phyloP scores from a whole-genome alignment of 176 grass and related monocot species.

The Aegilops bicornis region DNA sequence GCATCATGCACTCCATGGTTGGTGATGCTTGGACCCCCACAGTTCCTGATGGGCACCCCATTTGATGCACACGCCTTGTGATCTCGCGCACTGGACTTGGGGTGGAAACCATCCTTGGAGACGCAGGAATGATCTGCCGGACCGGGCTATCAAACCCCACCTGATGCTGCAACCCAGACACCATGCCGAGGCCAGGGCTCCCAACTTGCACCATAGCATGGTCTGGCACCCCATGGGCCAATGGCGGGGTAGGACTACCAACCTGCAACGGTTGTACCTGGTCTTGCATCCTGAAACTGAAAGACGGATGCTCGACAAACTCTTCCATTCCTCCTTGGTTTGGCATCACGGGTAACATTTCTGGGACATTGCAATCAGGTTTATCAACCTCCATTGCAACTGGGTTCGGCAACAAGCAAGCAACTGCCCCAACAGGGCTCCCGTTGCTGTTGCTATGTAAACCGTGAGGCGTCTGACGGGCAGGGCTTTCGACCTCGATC shows the following conservation, averaged over 20 bases:
- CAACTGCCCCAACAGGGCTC: neutral
- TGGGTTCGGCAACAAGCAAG: neutral
- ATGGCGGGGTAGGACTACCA: neutral
- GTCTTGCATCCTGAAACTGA: neutral
- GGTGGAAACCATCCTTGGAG: neutral
- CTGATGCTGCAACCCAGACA: neutral
- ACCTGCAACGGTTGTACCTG: neutral
- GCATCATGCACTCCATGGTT: neutral
- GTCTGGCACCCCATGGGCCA: neutral
- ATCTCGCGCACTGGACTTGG: slow-evolving; percentile 9
- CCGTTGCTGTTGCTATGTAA: neutral
- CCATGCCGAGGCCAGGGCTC: neutral
- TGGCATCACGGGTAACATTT: neutral
- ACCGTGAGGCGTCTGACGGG: neutral
- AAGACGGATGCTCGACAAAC: neutral
- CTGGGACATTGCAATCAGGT: neutral
- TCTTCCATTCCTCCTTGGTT: slow-evolving; percentile 2
- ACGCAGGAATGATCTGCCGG: neutral
- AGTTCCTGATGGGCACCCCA: neutral
- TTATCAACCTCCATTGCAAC: slow-evolving; percentile 8
- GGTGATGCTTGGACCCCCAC: neutral
- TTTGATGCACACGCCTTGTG: slow-evolving; percentile 7
- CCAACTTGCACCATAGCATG: neutral
- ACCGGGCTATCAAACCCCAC: neutral
- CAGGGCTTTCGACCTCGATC: neutral